Evolutionary conservation across 495 filamentous ascomycete species (phyloP).

Genomic region (Aspergillus avenaceus): DNA sequence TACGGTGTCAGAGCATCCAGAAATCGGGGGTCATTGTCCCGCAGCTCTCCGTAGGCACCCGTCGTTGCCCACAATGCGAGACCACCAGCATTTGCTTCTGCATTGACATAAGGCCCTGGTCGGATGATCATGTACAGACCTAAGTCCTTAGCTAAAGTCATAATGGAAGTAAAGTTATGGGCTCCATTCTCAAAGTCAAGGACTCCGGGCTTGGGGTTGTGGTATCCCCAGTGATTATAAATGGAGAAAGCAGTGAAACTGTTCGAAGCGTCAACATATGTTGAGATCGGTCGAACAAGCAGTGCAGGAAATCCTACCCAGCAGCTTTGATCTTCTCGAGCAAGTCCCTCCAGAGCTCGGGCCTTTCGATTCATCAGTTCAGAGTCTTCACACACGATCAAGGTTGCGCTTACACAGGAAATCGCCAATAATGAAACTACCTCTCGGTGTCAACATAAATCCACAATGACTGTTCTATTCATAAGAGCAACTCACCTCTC

Average conservation of each 20-base stretch:
- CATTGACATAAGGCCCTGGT: constrained; percentile 42
- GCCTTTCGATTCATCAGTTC: constrained; percentile 8
- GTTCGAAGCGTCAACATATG: neutral
- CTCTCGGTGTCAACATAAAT: too few species aligned
- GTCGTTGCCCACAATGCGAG: constrained; percentile 60
- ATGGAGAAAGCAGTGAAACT: constrained; percentile 49
- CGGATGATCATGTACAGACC: constrained; percentile 37
- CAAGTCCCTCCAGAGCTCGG: constrained; percentile 55
- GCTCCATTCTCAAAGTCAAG: constrained; percentile 56
- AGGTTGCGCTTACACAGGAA: constrained; percentile 34
- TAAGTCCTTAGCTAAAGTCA: constrained; percentile 50
- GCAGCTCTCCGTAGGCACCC: constrained; percentile 53
- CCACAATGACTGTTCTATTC: too few species aligned
- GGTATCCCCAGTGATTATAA: constrained; percentile 57
- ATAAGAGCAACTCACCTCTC: too few species aligned
- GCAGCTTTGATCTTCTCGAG: constrained; percentile 62
- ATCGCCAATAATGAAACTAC: constrained; percentile 55
- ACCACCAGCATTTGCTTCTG: constrained; percentile 54
- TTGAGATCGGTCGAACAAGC: neutral
- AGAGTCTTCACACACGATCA: neutral
- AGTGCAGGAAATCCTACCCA: constrained; percentile 23
- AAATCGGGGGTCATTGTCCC: constrained; percentile 55
- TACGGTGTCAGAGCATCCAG: constrained; percentile 49
- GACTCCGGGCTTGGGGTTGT: constrained; percentile 44
- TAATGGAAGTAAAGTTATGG: constrained; percentile 48